phyloP scores from a whole-genome alignment of 306 rosid genomes.

The Prinsepia uniflora region DNA sequence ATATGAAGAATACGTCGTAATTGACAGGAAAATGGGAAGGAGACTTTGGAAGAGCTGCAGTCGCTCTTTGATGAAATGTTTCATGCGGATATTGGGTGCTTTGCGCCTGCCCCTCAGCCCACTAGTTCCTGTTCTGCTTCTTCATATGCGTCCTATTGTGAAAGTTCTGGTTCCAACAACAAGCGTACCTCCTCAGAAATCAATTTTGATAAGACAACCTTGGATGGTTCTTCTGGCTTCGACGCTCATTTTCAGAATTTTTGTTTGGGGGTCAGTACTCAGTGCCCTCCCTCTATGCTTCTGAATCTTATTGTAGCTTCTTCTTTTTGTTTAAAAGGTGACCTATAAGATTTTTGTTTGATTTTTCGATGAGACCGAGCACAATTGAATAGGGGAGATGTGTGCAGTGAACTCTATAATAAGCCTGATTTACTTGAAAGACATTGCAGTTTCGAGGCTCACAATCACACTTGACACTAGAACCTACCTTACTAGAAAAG shows the following conservation, averaged over 20 bases:
- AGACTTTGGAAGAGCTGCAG: constrained; percentile 79
- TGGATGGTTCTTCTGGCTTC: constrained; percentile 34
- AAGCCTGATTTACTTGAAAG: not conserved
- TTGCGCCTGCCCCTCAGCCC: constrained; percentile 27
- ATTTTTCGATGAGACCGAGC: no score
- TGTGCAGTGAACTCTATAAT: no score
- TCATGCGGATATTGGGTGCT: constrained; percentile 42
- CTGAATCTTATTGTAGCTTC: not conserved
- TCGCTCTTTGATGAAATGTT: constrained; percentile 83
- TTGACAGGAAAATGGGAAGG: constrained; percentile 64
- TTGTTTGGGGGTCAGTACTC: constrained; percentile 74
- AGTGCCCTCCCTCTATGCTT: not conserved
- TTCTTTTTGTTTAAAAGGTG: not conserved
- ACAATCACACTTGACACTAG: not conserved
- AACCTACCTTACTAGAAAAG: not conserved
- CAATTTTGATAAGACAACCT: constrained; percentile 34
- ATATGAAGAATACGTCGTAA: not conserved
- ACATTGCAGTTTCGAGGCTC: not conserved
- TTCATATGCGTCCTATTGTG: constrained; percentile 33
- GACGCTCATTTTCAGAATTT: constrained; percentile 40
- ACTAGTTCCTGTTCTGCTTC: constrained; percentile 33
- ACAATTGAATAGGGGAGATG: no score
- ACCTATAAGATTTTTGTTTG: not conserved
- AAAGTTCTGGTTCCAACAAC: constrained; percentile 43
- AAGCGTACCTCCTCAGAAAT: constrained; percentile 57